Conservation (phyloP, 345 rosid genomes). For the Kernera saxatilis region DNA sequence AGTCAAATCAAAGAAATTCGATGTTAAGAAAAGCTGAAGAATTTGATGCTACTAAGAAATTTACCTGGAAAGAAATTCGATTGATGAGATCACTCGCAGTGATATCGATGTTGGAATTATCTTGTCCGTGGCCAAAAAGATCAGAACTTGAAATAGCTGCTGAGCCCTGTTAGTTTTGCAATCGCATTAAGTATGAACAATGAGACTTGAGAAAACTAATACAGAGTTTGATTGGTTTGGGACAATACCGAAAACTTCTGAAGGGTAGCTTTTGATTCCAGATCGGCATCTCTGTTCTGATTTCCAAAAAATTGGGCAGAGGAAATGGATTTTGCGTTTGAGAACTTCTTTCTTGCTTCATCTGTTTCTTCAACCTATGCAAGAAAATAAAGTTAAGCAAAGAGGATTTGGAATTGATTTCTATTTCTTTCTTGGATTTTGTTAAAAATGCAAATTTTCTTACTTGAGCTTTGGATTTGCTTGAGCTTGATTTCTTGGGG, state of each 20-base stretch:
- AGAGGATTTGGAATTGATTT: neutral
- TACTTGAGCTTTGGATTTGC: slow-evolving; percentile 71
- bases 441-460: neutral
- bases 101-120: slow-evolving; percentile 51
- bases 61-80: slow-evolving; percentile 80
- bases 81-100: slow-evolving; percentile 84
- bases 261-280: slow-evolving; percentile 76
- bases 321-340: slow-evolving; percentile 94
- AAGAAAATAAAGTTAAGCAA: neutral
- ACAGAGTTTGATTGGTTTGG: neutral
- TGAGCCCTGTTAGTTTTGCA: slow-evolving; percentile 51
- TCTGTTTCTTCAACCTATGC: slow-evolving; percentile 76
- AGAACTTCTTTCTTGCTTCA: slow-evolving; percentile 95
- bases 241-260: slow-evolving; percentile 80
- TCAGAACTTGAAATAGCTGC: slow-evolving; percentile 94
- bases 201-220: neutral
- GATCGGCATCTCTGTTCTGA: slow-evolving; percentile 46
- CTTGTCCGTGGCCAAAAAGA: slow-evolving; percentile 60
- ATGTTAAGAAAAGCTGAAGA: neutral
- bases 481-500: slow-evolving; percentile 54
- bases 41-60: neutral
- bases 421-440: neutral
- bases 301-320: slow-evolving; percentile 92
- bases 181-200: neutral
- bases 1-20: neutral